Conservation (phyloP, 805 yeast species). For the Blastobotrys americana region DNA sequence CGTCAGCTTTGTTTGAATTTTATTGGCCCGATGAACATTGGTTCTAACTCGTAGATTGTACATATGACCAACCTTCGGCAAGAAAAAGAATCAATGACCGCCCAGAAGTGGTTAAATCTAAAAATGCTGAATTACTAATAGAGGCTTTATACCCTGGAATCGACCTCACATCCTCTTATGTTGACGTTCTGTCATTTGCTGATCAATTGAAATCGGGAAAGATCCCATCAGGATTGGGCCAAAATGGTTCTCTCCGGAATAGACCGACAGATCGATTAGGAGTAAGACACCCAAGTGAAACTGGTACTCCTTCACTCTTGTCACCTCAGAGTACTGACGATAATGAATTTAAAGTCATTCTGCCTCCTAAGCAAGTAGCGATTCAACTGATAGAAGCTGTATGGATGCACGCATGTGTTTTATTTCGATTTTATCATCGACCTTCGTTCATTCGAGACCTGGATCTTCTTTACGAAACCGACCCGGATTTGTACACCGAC, state of each 20-base stretch:
- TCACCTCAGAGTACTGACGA: conserved; percentile 15
- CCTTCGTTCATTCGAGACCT: conserved; percentile 71
- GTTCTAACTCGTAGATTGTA: too few species aligned
- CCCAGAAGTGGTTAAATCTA: conserved; percentile 29
- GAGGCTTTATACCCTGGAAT: conserved; percentile 35
- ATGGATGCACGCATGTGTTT: conserved; percentile 80
- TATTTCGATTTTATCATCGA: conserved; percentile 78
- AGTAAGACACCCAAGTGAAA: conserved; percentile 2
- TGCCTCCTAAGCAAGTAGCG: conserved; percentile 73
- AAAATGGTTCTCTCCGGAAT: background rate
- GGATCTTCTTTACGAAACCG: conserved; percentile 67
- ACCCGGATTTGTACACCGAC: conserved; percentile 63
- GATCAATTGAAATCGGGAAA: conserved; percentile 2
- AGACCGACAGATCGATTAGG: background rate
- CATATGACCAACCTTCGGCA: conserved; percentile 71
- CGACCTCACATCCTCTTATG: conserved; percentile 30
- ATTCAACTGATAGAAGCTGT: conserved; percentile 63
- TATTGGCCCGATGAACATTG: too few species aligned
- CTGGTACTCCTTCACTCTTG: conserved; percentile 6
- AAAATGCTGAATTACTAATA: conserved; percentile 32
- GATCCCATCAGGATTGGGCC: conserved; percentile 10
- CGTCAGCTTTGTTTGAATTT: too few species aligned
- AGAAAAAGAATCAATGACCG: conserved; percentile 35
- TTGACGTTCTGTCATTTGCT: conserved; percentile 26
- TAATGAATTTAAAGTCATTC: conserved; percentile 51